Percentiles rank a stretch among this genome's conserved stretches.
Evolutionary conservation across 179 eudicot species (phyloP).

Genomic region (Vitellaria paradoxa): DNA sequence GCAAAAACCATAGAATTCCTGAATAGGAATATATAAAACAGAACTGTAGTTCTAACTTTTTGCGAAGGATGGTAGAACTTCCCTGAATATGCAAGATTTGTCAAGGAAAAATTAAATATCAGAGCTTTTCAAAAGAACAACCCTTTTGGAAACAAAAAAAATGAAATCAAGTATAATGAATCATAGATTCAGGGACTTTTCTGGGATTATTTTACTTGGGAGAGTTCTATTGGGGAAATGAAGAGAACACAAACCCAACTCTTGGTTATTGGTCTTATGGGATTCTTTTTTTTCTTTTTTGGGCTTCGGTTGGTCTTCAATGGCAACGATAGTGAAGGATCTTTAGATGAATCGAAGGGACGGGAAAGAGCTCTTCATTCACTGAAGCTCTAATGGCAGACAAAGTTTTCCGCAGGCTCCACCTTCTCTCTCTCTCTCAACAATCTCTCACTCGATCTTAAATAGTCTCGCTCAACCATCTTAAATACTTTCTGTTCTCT

Average conservation of each 20-base stretch:
- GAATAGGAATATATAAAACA: background rate
- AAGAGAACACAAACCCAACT: slow-evolving; percentile 4
- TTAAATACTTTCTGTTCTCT: slow-evolving; percentile 1
- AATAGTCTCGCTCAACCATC: too few species aligned
- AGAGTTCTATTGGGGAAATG: slow-evolving; percentile 15
- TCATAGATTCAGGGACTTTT: slow-evolving; percentile 2
- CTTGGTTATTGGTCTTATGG: background rate
- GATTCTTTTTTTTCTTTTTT: background rate
- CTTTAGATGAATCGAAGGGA: slow-evolving; percentile 16
- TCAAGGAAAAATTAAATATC: slow-evolving; percentile 25
- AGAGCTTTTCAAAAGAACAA: slow-evolving; percentile 14
- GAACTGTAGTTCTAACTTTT: slow-evolving; percentile 20
- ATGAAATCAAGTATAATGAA: slow-evolving; percentile 33
- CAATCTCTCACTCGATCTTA: background rate
- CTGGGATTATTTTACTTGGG: slow-evolving; percentile 1
- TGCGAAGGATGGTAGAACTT: background rate
- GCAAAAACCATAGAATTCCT: slow-evolving; percentile 20
- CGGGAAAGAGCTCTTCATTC: too few species aligned
- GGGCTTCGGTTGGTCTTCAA: background rate
- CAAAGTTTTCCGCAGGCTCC: slow-evolving; percentile 51
- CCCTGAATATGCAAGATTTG: background rate
- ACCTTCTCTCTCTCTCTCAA: slow-evolving; percentile 5
- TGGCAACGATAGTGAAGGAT: slow-evolving; percentile 16
- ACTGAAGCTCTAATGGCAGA: slow-evolving; percentile 72
- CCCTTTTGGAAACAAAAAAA: background rate